Evolutionary conservation across 1,139 yeast genomes (phyloP), one percentile per base, ranked within the genome.

Genomic region (Geotrichum klebahnii): DNA sequence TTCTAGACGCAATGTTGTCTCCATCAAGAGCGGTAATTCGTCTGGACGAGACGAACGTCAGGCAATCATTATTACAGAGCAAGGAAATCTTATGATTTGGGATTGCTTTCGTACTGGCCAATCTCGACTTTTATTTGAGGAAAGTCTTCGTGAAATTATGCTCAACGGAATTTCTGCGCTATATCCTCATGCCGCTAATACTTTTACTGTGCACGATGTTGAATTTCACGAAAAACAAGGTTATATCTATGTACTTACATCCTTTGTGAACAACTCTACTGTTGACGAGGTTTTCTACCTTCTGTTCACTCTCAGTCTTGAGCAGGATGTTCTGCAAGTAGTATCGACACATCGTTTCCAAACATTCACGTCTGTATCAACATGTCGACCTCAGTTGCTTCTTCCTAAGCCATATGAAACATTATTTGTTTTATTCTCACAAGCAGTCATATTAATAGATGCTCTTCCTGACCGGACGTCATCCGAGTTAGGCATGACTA

Each of bases 371-470:
- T 59, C 68, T 1, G 61, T 68, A n/a, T 61, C 62, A 2, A 44
- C 62, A 23, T 58, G 62, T 48, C 69, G 67, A 28, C 89, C 90
- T 1, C 70, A 68, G 52, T 65, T 85, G 44, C 74, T 71, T 46
- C 72, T 84, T 26, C 94, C 94, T 5, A 65, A 70, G 6, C 85
- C 86, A 1, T 75, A 77, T 4, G 70, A 72, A 16, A 80, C 89
- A 0, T 83, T 86, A 1, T 82, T 82, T 65, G 77, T 85, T 4
- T 70, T 81, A 1, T 73, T 83, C 50, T 78, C 78, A 6, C 76
- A 79, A 50, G 77, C 86, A 0, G 73, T 87, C 16, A 80, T 86
- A 1, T 63, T 88, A 48, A 74, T 85, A 2, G 94, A 87, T 58
- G 73, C 84, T 24, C 70, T 78, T 24, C 74, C 79, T 17, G 70